Base-by-base conservation (phyloP, 345 rosid genomes). In the Corchorus olitorius region DNA sequence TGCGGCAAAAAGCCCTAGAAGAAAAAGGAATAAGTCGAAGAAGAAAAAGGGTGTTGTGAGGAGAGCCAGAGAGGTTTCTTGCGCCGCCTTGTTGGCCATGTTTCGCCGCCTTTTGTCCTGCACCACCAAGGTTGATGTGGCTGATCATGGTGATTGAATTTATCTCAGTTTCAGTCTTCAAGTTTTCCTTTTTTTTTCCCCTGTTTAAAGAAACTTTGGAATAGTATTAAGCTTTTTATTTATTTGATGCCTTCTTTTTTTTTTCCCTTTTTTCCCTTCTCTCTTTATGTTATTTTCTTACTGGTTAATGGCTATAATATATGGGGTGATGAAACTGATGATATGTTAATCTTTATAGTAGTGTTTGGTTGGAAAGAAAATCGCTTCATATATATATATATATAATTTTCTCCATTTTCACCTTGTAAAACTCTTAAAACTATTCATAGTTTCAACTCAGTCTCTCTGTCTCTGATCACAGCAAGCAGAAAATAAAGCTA, bases 51-150 rank as follows among this genome's bases (percentile, higher is more conserved):
- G 86, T 80, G 63, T 39, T 83, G 27, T 27, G 20, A 88, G 86
- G 84, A 90, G 81, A 77, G 83, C 78, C 64, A 88, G 80, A 85
- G 87, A 85, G 69, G 74, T 86, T 37, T 90, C 93, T 41, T 85
- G 90, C 79, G 37, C 50, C 50, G 85, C 88, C n/a, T 50, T 88
- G 80, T 77, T 80, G 50, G 83, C 87, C 77, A 75, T 90, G 61
- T 86, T 88, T 53, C 86, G 68, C 75, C 80, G 84, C 82, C 72
- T 90, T 83, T 70, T 88, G 72, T 85, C 89, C 54, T 90, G 90
- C 77, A 72, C 89, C 69, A 82, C 89, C 54, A 86, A 79, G 39
- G 83, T 90, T 22, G 91, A 88, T 76, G 92, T 85, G 50, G 85
- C 76, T 43, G 89, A 88, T 54, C 82, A 45, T 59, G 14, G 76